Percentiles rank a stretch among this genome's conserved stretches.
Conservation (phyloP, 495 filamentous ascomycete genomes). For the Aspergillus egyptiacus region DNA sequence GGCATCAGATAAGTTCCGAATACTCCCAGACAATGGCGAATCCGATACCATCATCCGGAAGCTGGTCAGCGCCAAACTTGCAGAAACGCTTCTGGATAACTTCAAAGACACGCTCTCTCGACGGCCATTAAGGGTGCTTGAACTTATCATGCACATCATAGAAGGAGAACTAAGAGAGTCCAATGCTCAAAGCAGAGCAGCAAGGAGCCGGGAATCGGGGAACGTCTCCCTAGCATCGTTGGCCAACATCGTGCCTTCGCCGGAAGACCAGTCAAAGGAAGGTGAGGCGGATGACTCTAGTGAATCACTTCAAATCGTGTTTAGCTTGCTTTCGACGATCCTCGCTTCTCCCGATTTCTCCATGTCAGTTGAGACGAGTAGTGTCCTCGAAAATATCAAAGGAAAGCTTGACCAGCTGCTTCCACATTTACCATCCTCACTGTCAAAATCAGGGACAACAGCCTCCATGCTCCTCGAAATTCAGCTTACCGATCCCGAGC, state of each 20-base stretch:
- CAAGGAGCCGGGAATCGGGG: slow-evolving; percentile 1
- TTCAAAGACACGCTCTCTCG: slow-evolving; percentile 63
- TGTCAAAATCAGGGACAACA: slow-evolving; percentile 44
- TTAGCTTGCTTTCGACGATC: slow-evolving; percentile 63
- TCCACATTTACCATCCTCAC: slow-evolving; percentile 27
- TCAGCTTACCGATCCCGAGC: slow-evolving; percentile 51
- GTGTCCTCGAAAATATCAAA: slow-evolving; percentile 47
- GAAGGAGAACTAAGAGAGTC: slow-evolving; percentile 29
- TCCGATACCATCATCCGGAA: slow-evolving; percentile 38
- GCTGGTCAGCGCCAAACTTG: slow-evolving; percentile 55
- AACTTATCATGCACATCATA: slow-evolving; percentile 56
- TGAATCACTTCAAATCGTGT: slow-evolving; percentile 50
- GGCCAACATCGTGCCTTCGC: slow-evolving; percentile 28
- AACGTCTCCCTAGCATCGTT: slow-evolving; percentile 36
- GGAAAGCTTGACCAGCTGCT: slow-evolving; percentile 40
- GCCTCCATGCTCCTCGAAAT: slow-evolving; percentile 51
- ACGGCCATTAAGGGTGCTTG: slow-evolving; percentile 55
- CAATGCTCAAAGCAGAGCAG: slow-evolving; percentile 2
- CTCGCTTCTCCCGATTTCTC: slow-evolving; percentile 58
- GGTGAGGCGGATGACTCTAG: slow-evolving; percentile 40
- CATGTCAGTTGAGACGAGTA: slow-evolving; percentile 39
- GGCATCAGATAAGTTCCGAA: slow-evolving; percentile 20
- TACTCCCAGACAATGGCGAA: slow-evolving; percentile 25
- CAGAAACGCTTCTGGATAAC: slow-evolving; percentile 60
- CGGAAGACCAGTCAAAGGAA: slow-evolving; percentile 10